Evolutionary conservation across 1,139 yeast genomes (phyloP), one percentile per base, ranked within the genome.

Genomic region (Candida pseudoviswanathii): DNA sequence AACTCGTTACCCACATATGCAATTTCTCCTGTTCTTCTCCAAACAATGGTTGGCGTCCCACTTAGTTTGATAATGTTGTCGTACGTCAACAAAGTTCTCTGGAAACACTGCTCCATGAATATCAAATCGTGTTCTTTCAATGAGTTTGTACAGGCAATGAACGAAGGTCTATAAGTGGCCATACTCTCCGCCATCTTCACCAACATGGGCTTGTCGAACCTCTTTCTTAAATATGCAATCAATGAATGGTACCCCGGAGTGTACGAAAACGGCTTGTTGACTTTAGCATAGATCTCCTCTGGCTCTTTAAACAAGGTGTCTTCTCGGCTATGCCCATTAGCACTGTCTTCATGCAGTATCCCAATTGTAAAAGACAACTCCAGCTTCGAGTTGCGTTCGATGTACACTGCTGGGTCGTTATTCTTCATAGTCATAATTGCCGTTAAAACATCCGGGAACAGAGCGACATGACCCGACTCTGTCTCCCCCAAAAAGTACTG

Each of bases 81-180:
- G 65, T 91, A 94, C 53, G 96, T 96, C 43, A 92, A 70, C 44
- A 94, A 70, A 0, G 98, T 91, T 44, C 99, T 71, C 65, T 94
- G 98, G 70, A 92, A 92, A 59, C 97, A 89, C 68, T 92, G 96
- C 62, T 94, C 99, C 89, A 94, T 91, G 61, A 94, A 94, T 5
- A 92, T 88, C 62, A 92, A 74, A 64, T 94, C 99, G 45, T 89
- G 96, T 57, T 89, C 96, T 51, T 91, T 89, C 41, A 94, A 70
- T 3, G 95, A 85, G 59, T 89, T 87, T 31, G 96, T 89, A 60
- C 96, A 88, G 1, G 97, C 97, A 58, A 92, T 91, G 64, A 92
- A 92, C 7, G 91, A 84, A 1, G 98, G 97, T 54, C 98, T 73
- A 61, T 91, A 91, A 44, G 85, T 83, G 0, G 97, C 96, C 86